Conservation (phyloP, 1,139 yeast species). For the Candida tetrigidarum region DNA sequence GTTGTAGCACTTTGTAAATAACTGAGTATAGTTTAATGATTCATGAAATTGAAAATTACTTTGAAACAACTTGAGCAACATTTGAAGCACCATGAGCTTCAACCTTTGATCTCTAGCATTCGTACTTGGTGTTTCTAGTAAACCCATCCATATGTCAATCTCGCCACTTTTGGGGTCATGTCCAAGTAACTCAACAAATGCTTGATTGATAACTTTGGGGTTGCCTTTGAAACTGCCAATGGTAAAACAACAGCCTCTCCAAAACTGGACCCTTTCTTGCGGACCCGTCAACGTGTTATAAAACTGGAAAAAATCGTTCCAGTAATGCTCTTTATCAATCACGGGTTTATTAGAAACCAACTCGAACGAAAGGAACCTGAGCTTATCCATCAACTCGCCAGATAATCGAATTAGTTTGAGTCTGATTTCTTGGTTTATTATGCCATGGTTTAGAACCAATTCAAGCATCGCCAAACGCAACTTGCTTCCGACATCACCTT, state of each 20-base stretch:
- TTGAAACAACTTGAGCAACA: conserved; percentile 46
- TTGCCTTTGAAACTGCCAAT: conserved; percentile 66
- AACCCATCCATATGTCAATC: conserved; percentile 13
- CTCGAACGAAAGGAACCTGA: conserved; percentile 31
- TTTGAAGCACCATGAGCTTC: conserved; percentile 28
- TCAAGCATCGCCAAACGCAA: conserved; percentile 55
- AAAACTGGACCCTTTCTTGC: conserved; percentile 36
- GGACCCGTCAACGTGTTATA: conserved; percentile 15
- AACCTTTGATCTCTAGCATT: conserved; percentile 25
- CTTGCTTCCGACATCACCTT: conserved; percentile 82
- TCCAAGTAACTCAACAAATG: conserved; percentile 46
- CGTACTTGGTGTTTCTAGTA: conserved; percentile 4
- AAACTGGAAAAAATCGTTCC: conserved; percentile 25
- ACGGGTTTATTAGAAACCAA: conserved; percentile 18
- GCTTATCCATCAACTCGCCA: conserved; percentile 41
- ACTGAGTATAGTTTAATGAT: conserved; percentile 12
- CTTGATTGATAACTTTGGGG: conserved; percentile 46
- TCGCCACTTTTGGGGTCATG: conserved; percentile 28
- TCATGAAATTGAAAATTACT: conserved; percentile 16
- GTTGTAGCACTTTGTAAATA: conserved; percentile 60
- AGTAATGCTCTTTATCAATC: conserved; percentile 24
- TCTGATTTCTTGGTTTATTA: conserved; percentile 19
- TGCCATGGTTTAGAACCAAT: conserved; percentile 23
- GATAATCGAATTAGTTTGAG: conserved; percentile 55
- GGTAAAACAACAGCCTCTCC: conserved; percentile 61